These are phyloP conservation scores for Sporisorium scitamineum DNA, from an alignment of 1,284 basidiomycete species.

Conservation along the genomic window DNA sequence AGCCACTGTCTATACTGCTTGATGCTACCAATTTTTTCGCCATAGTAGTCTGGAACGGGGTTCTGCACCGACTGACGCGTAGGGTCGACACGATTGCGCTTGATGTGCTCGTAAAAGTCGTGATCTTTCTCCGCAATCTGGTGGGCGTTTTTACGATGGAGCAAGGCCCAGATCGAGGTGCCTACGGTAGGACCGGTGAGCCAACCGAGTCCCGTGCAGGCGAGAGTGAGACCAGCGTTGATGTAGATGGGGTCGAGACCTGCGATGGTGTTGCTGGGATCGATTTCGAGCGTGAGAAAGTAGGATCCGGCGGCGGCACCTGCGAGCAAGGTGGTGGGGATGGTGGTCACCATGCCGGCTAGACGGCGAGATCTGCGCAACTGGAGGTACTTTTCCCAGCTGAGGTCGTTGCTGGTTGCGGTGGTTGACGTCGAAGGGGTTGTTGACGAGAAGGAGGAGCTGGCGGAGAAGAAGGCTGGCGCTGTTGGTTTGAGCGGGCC, in stretches of 20 bases:
- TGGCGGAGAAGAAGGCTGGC: conserved; percentile 3
- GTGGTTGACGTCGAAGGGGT: conserved; percentile 10
- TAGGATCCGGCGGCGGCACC: conserved; percentile 57
- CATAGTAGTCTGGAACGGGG: conserved; percentile 66
- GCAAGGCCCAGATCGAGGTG: conserved; percentile 52
- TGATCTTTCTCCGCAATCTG: conserved; percentile 61
- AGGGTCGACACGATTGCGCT: conserved; percentile 59
- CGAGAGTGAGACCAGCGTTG: conserved; percentile 60
- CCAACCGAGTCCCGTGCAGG: conserved; percentile 63
- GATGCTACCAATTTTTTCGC: conserved; percentile 65
- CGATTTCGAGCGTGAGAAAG: conserved; percentile 63
- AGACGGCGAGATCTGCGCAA: conserved; percentile 59
- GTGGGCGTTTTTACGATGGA: conserved; percentile 54
- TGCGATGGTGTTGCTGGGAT: conserved; percentile 56
- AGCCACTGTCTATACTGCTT: conserved; percentile 67
- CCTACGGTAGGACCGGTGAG: conserved; percentile 64
- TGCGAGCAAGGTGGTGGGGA: conserved; percentile 61
- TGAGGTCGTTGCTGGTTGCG: conserved; percentile 13
- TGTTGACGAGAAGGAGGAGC: conserved; percentile 7
- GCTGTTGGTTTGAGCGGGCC: conserved; percentile 17
- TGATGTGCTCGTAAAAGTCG: conserved; percentile 65
- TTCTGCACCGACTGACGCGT: conserved; percentile 65
- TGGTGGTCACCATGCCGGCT: conserved; percentile 60
- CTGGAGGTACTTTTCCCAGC: conserved; percentile 57
- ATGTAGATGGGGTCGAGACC: conserved; percentile 65